Conservation (phyloP, 2,329 filamentous ascomycete species). For the Aspergillus pseudoglaucus region DNA sequence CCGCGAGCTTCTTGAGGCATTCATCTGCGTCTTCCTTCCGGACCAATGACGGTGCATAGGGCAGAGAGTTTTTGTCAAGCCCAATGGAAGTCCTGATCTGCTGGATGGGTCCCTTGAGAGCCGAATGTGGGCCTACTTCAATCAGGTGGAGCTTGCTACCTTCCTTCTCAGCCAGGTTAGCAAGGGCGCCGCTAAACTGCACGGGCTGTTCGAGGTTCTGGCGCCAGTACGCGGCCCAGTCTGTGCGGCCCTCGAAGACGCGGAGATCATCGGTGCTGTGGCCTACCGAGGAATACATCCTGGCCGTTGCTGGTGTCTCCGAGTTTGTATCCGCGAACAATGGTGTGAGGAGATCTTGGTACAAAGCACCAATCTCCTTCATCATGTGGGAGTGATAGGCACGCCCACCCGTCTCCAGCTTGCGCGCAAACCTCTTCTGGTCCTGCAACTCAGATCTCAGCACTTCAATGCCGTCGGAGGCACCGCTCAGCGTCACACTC, state of each 20-base stretch:
- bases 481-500: not conserved
- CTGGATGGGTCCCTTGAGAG: constrained; percentile 17
- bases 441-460: not conserved
- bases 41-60: not conserved
- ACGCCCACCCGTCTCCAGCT: not conserved
- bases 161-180: not conserved
- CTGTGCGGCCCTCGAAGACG: not conserved
- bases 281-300: not conserved
- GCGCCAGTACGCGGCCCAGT: constrained; percentile 27
- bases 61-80: not conserved
- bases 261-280: not conserved
- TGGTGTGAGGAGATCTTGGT: not conserved
- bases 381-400: constrained; percentile 2
- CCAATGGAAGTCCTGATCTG: constrained; percentile 7
- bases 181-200: constrained; percentile 23
- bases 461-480: not conserved
- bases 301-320: not conserved
- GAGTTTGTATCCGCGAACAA: not conserved
- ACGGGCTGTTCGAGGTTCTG: constrained; percentile 33
- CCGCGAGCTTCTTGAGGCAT: not conserved
- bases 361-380: not conserved
- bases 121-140: constrained; percentile 25
- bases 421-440: not conserved
- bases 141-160: not conserved
- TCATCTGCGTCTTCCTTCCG: not conserved